Conservation (phyloP, 805 yeast species). For the Candida michaelii region DNA sequence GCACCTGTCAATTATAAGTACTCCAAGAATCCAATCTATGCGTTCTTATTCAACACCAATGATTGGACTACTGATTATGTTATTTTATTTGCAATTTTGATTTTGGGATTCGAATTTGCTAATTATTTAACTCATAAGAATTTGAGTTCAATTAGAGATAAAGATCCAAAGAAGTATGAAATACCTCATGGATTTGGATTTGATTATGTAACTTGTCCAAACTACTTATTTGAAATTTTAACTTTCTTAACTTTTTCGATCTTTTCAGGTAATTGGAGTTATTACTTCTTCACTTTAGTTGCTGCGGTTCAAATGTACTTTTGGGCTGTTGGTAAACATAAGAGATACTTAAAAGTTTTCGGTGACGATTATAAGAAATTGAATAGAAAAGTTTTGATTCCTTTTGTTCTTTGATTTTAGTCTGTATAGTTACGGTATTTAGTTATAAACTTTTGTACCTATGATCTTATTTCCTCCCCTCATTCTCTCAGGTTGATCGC, state of each 20-base stretch:
- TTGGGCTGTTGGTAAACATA: constrained; percentile 91
- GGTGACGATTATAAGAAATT: constrained; percentile 77
- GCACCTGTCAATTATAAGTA: constrained; percentile 18
- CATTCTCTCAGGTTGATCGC: too few species aligned
- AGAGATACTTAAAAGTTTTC: constrained; percentile 62
- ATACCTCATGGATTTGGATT: constrained; percentile 88
- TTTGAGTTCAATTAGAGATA: constrained; percentile 57
- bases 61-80: constrained; percentile 33
- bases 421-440: too few species aligned
- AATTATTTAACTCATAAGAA: constrained; percentile 72
- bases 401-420: constrained; percentile 55
- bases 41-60: constrained; percentile 45
- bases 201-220: constrained; percentile 81
- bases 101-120: constrained; percentile 58
- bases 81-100: constrained; percentile 45
- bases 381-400: constrained; percentile 73
- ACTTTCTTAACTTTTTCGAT: constrained; percentile 73
- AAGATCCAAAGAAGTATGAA: constrained; percentile 50
- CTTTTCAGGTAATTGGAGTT: constrained; percentile 74
- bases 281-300: constrained; percentile 67
- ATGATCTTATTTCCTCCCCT: too few species aligned
- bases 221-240: constrained; percentile 83
- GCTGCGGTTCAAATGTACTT: constrained; percentile 81
- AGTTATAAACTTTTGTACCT: too few species aligned
- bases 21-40: constrained; percentile 19